A percentile compares a stretch with the other conserved stretches of the same genome.
phyloP scores from a whole-genome alignment of 352 stramenopile genomes.

The Phytophthora citrophthora region DNA sequence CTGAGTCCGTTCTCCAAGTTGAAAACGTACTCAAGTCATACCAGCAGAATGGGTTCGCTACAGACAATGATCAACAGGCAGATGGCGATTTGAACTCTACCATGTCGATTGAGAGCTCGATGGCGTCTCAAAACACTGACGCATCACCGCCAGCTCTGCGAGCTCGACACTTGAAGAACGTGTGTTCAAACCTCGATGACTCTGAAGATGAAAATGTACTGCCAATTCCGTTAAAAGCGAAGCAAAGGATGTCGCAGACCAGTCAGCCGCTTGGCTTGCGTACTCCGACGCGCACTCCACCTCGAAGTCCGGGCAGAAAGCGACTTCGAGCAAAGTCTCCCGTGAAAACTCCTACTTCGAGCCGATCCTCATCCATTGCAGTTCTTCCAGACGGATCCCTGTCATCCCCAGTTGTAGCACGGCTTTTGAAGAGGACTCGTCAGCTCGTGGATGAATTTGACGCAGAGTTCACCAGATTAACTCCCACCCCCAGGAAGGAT shows the following conservation, averaged over 20 bases:
- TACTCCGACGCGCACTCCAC: conserved; percentile 12
- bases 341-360: conserved; percentile 2
- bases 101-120: conserved; percentile 5
- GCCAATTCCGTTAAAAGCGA: not conserved
- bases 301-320: conserved; percentile 6
- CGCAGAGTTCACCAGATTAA: conserved; percentile 18
- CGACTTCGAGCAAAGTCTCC: not conserved
- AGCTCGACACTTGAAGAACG: conserved; percentile 37
- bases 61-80: not conserved
- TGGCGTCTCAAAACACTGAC: not conserved
- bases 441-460: conserved; percentile 41
- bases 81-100: conserved; percentile 5
- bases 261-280: not conserved
- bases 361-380: conserved; percentile 10
- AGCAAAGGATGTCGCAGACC: not conserved
- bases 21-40: conserved; percentile 67
- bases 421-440: conserved; percentile 35
- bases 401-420: conserved; percentile 28
- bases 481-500: conserved; percentile 1
- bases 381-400: conserved; percentile 16
- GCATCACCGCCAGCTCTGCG: conserved; percentile 34
- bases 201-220: conserved; percentile 42
- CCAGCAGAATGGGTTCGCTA: not conserved
- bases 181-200: conserved; percentile 57
- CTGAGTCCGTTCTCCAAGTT: conserved; percentile 67